A percentile compares a stretch with the other conserved stretches of the same genome.
These are phyloP conservation scores for Strigomonas culicis DNA, from an alignment of 208 protist species.

Conservation along the genomic window DNA sequence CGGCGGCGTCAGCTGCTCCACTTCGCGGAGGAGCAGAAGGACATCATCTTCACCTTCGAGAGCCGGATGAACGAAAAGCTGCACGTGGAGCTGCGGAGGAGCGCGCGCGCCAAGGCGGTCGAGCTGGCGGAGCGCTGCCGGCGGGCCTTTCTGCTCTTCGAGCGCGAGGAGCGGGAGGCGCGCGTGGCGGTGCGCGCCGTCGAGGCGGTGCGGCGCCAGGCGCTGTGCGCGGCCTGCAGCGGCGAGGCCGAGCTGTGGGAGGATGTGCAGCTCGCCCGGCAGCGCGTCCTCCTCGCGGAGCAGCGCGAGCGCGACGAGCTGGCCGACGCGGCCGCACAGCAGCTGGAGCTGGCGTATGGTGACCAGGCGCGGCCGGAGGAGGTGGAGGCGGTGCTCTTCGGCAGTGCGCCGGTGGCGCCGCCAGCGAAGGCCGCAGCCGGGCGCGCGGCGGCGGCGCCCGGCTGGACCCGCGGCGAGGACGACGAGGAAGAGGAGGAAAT, in stretches of 20 bases:
- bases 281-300: neutral
- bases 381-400: too few species aligned
- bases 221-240: constrained; percentile 4
- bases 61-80: constrained; percentile 13
- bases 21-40: constrained; percentile 49
- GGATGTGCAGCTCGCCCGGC: constrained; percentile 35
- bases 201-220: constrained; percentile 6
- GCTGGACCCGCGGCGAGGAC: neutral
- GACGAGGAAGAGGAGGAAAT: neutral
- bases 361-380: constrained; percentile 1
- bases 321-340: neutral
- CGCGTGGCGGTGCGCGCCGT: constrained; percentile 36
- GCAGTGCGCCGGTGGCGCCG: too few species aligned
- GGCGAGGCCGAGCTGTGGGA: constrained; percentile 15
- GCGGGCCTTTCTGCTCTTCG: constrained; percentile 19
- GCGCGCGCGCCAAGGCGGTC: constrained; percentile 14
- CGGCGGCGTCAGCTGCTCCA: constrained; percentile 31
- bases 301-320: neutral
- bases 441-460: too few species aligned
- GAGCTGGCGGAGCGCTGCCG: constrained; percentile 24
- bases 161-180: constrained; percentile 35
- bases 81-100: constrained; percentile 10
- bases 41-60: constrained; percentile 44
- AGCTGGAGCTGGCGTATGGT: too few species aligned
- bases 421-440: too few species aligned